These are phyloP conservation scores for Rhamnella rubrinervis DNA, from an alignment of 331 rosid species.

Conservation along the genomic window DNA sequence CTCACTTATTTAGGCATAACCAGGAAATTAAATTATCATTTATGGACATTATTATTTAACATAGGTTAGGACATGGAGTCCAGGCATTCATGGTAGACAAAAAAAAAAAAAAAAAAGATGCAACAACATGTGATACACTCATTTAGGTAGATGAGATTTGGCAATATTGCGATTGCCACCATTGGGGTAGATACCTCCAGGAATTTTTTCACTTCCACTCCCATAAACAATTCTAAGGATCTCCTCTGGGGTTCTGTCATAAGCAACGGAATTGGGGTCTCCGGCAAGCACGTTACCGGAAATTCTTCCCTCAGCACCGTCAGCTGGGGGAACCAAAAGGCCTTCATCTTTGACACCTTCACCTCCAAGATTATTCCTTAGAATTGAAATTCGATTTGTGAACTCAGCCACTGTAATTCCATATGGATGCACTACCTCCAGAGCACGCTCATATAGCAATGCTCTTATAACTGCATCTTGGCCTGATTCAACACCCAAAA, in stretches of 20 bases:
- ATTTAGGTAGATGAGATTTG: neutral
- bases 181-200: conserved; percentile 68
- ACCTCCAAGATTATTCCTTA: conserved; percentile 52
- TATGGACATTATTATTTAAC: neutral
- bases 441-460: conserved; percentile 38
- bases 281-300: conserved; percentile 59
- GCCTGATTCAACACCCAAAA: conserved; percentile 69
- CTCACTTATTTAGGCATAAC: too few species aligned
- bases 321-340: conserved; percentile 29
- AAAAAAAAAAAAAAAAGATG: neutral
- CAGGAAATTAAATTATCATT: neutral
- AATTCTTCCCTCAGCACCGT: conserved; percentile 48
- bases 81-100: neutral
- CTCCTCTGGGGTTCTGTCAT: conserved; percentile 59
- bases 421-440: conserved; percentile 33
- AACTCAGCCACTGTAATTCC: conserved; percentile 50
- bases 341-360: conserved; percentile 74
- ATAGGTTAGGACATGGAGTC: neutral
- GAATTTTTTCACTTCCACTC: conserved; percentile 44
- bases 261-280: conserved; percentile 46
- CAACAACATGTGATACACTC: neutral
- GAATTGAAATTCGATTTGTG: conserved; percentile 50
- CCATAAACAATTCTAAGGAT: conserved; percentile 68
- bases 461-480: conserved; percentile 73
- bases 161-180: conserved; percentile 65